Evolutionary conservation across 768 basidiomycete species (phyloP), one percentile per base, ranked within the genome.

Genomic region (Suillus lakei): DNA sequence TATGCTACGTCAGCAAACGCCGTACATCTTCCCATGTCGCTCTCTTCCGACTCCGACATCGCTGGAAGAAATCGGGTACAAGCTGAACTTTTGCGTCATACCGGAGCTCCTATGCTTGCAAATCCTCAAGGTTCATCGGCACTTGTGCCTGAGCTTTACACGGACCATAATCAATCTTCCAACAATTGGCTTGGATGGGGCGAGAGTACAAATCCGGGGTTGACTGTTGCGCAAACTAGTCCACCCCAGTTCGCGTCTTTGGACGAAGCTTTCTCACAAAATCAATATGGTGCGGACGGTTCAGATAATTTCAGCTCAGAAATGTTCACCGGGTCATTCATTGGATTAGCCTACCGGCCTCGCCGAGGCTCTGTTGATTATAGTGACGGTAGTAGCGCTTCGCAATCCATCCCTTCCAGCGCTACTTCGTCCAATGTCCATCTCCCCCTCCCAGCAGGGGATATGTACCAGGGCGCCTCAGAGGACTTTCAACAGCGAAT

Each of bases 361-460:
- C 69, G 82, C 65, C 70, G 73, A 30, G 64, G 68, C 28, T 82
- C 81, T 5, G 61, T 78, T 28, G 80, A 82, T 44, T 74, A 77
- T 51, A 82, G 81, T 62, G 84, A 85, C 50, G 83, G 81, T 34
- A 79, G 81, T 26, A 83, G 81, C 66, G 74, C 78, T 4, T 79
- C 79, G 28, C 80, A 78, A 8, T 85, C 84, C 1, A 77, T 83
- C 3, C 81, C 83, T n/a, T 85, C 85, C 12, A 86, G 85, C 51
- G 86, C 87, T 13, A 68, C 83, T 10, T 86, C 86, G 10, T 86
- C 86, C 8, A 81, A 69, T 34, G 77, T 82, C 12, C 87, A 88
- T 67, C 80, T 87, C 5, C 87, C 87, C 3, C 71, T 82, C 10
- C 55, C 72, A 2, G 67, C 64, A 30, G 72, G 32, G 63, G 80